Evolutionary conservation across 495 filamentous ascomycete species (phyloP).

Genomic region (Aspergillus bertholletiae): DNA sequence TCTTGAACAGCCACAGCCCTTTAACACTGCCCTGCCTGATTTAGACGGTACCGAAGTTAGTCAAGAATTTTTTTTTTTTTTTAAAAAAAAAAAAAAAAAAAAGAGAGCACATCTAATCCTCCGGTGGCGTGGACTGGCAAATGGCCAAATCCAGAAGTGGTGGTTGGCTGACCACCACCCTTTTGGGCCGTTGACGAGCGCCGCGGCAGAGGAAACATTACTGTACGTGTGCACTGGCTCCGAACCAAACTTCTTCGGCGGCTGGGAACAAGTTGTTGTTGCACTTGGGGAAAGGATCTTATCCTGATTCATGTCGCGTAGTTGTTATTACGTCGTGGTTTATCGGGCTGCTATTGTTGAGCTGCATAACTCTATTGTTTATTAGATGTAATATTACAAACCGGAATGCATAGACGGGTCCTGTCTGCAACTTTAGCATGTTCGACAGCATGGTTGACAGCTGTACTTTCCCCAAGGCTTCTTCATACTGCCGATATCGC

Average conservation of each 20-base stretch:
- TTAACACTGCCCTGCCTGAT: background rate
- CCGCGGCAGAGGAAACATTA: conserved; percentile 2
- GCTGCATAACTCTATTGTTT: background rate
- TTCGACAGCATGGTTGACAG: background rate
- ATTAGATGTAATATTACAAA: background rate
- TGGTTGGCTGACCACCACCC: conserved; percentile 18
- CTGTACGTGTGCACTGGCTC: background rate
- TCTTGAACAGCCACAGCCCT: background rate
- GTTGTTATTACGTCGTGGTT: background rate
- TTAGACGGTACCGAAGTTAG: background rate
- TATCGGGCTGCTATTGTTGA: background rate
- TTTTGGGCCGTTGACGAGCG: conserved; percentile 13
- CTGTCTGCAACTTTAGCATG: background rate
- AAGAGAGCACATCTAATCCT: background rate
- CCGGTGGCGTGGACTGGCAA: conserved; percentile 22
- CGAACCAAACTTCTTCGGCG: background rate
- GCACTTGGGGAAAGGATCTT: background rate
- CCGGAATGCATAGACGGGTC: too few species aligned
- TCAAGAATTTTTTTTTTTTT: background rate
- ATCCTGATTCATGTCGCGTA: background rate
- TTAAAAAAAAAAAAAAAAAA: background rate
- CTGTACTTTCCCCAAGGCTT: background rate
- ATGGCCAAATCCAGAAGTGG: conserved; percentile 6
- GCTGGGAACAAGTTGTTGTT: background rate
- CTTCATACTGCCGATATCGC: background rate